Base-by-base conservation (phyloP, 2,329 filamentous ascomycete genomes). In the Pseudogymnoascus sp. region DNA sequence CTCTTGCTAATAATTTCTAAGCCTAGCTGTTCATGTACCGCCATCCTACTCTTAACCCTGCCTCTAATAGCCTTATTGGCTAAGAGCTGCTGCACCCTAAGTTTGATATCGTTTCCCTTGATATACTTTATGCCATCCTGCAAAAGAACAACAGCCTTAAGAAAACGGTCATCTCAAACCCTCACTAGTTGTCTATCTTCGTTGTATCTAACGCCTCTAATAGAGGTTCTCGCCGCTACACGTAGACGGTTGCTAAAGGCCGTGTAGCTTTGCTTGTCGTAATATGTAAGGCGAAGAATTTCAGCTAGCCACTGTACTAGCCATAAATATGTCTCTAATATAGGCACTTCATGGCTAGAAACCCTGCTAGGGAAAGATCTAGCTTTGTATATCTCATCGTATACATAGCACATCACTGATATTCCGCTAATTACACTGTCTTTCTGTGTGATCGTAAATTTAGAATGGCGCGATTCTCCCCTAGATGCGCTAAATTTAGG, bases 201-300 rank as follows among this genome's bases (percentile, higher is more conserved):
- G 53, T 62, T 50, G 19, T 63, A 61, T 65, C 64, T 53, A 61
- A 63, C 53, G 9, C 42, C 64, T 53, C 21, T 53, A 56, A 53
- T 63, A 5, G 42, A 59, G 29, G 64, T 63, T 40, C 61, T 59
- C 33, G 50, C 56, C 21, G 50, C 61, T 46, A 26, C 50, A 53
- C 40, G 31, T 23, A 65, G 17, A 63, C 64, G 53, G 26, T 65
- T 38, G 17, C 31, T 61, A 15, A 63, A 63, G 33, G 59, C 63
- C 40, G 46, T 19, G 31, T 62, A 62, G 62, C 59, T 26, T 59
- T 62, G 42, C 46, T 26, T 62, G 26, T 60, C n/a, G 15, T 60
- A 59, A 62, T 64, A 64, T 23, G 60, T 64, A 17, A 62, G 61
- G n/a, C 62, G 21, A 59, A 63, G 17, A 63, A 59, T 59, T 35